Percentiles rank a stretch among this genome's conserved stretches.
Evolutionary conservation across 2,329 filamentous ascomycete species (phyloP).

Genomic region (Calonectria pauciramosa): DNA sequence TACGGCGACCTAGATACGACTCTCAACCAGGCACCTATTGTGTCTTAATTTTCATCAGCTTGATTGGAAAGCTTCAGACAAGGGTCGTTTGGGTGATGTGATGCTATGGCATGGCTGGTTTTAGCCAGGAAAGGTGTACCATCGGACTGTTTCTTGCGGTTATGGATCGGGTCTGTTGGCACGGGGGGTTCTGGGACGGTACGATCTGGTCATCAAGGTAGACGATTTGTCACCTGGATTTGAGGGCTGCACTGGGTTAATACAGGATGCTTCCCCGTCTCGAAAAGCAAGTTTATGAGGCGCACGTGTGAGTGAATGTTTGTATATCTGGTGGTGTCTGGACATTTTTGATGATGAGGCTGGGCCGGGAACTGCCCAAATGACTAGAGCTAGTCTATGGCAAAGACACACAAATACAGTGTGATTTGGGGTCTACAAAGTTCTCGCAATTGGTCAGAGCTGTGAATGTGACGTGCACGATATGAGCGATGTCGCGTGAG

Average conservation of each 20-base stretch:
- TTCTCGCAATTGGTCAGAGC: no score
- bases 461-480: neutral
- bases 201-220: constrained; percentile 46
- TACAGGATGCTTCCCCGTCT: constrained; percentile 46
- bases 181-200: constrained; percentile 46
- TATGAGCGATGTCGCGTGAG: neutral
- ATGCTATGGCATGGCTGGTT: constrained; percentile 33
- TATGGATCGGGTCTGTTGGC: constrained; percentile 49
- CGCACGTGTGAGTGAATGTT: constrained; percentile 16
- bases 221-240: constrained; percentile 43
- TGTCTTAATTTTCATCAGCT: constrained; percentile 39
- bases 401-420: neutral
- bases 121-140: constrained; percentile 38
- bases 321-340: constrained; percentile 6
- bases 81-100: constrained; percentile 23
- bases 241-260: constrained; percentile 42
- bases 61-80: constrained; percentile 25
- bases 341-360: neutral
- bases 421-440: neutral
- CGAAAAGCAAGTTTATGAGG: constrained; percentile 13
- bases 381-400: neutral
- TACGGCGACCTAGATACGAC: constrained; percentile 73
- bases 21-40: constrained; percentile 49
- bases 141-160: constrained; percentile 48
- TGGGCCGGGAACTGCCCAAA: neutral